These are phyloP conservation scores for Exidia glandulosa DNA, from an alignment of 768 basidiomycete genomes.

Conservation along the genomic window DNA sequence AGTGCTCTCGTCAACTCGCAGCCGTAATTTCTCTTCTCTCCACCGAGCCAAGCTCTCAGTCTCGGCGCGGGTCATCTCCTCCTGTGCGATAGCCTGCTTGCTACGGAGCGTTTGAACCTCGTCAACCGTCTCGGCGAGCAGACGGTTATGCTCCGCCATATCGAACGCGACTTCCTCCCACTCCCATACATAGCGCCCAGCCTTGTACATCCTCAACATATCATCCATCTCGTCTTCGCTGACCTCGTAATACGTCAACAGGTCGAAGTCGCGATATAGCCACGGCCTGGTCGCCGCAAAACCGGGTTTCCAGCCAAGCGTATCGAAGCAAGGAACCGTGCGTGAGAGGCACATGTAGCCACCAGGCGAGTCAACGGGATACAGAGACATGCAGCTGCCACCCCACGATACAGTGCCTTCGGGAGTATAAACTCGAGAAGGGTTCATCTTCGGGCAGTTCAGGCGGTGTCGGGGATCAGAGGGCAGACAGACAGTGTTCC, in stretches of 20 bases:
- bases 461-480: slow-evolving; percentile 48
- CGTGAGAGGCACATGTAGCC: slow-evolving; percentile 57
- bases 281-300: slow-evolving; percentile 42
- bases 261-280: slow-evolving; percentile 53
- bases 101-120: no score
- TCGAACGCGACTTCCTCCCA: slow-evolving; percentile 43
- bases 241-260: slow-evolving; percentile 42
- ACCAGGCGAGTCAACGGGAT: slow-evolving; percentile 53
- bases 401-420: slow-evolving; percentile 65
- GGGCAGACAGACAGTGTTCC: slow-evolving; percentile 17
- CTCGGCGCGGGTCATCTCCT: no score
- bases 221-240: slow-evolving; percentile 37
- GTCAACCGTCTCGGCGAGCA: no score
- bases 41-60: no score
- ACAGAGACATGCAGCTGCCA: slow-evolving; percentile 54
- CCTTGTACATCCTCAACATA: slow-evolving; percentile 9
- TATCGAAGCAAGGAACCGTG: slow-evolving; percentile 54
- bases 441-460: slow-evolving; percentile 66
- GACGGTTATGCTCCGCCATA: slow-evolving; percentile 40
- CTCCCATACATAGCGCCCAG: slow-evolving; percentile 18
- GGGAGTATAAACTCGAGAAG: slow-evolving; percentile 55
- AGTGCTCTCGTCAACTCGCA: no score
- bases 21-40: no score
- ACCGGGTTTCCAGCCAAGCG: slow-evolving; percentile 42
- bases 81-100: no score